Base-by-base conservation (phyloP, 352 stramenopile genomes). In the Pythium folliculosum region DNA sequence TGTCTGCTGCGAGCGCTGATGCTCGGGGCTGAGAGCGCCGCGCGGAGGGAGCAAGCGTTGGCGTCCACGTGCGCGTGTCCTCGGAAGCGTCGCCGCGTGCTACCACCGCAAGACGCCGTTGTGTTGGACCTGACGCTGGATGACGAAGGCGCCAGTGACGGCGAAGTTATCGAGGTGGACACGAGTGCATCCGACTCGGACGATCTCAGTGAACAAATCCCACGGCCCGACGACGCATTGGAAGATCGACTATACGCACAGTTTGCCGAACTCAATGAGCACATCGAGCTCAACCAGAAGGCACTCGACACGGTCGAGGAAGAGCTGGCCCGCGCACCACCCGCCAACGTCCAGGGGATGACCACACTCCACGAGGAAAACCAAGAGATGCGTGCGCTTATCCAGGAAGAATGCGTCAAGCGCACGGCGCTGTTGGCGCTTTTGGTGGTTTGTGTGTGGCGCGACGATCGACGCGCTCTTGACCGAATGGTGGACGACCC, bases 291-390 rank as follows among this genome's bases (percentile, higher is more conserved):
- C 38, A 86, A 85, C 60, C 73, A 80, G 58, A 69, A 67, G n/a
- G 72, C 69, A 0, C 60, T 84, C 27, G 73, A 77, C 44, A 66
- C 77, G 50, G 72, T 53, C 63, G 38, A 77, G 21, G 40, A 30
- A 67, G 66, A 68, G 25, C 60, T 80, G 22, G 63, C 65, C 22
- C 22, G 38, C 40, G 68, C 51, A n/a, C 63, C 73, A 27, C 30
- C 69, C 0, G 62, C 47, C 13, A 69, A 82, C 47, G 62, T 70
- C 13, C 1, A 43, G 6, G 57, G 53, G 13, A 72, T 54, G 7
- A 65, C 55, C 19, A 69, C 73, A 21, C 75, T 84, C 55, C 78
- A 75, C 25, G 78, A 67, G 5, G 50, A 84, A 64, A 66, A 86
- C 40, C 51, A 77, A 38, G 77, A 86, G 55, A 45, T 87, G 13